phyloP scores from a whole-genome alignment of 2,329 filamentous ascomycete species.

The Neofusicoccum kwambonambiense region DNA sequence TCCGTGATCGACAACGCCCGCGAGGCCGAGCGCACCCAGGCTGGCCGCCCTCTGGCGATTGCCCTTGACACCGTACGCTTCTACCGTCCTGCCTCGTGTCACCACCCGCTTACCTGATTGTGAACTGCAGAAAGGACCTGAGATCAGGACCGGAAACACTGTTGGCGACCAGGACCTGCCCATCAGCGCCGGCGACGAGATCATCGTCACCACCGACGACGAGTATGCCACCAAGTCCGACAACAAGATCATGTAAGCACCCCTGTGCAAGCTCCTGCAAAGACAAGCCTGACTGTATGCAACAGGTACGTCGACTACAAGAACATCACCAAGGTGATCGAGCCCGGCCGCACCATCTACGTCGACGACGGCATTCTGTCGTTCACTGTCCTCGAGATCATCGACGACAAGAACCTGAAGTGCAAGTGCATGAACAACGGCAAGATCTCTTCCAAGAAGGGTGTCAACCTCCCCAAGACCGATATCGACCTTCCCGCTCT shows the following conservation, averaged over 20 bases:
- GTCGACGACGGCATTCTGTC: constrained; percentile 98
- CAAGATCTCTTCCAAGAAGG: constrained; percentile 98
- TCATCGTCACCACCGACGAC: constrained; percentile 98
- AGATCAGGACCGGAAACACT: constrained; percentile 82
- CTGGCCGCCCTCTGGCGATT: constrained; percentile 89
- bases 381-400: constrained; percentile 85
- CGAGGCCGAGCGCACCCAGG: constrained; percentile 73
- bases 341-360: constrained; percentile 88
- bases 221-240: constrained; percentile 81
- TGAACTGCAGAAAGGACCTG: constrained; percentile 67
- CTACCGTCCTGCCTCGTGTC: neutral
- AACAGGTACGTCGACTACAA: constrained; percentile 94
- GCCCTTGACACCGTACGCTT: constrained; percentile 72
- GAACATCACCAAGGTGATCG: constrained; percentile 99
- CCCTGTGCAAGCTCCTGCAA: neutral
- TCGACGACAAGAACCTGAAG: constrained; percentile 85
- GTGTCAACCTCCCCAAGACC: constrained; percentile 97
- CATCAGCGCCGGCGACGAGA: constrained; percentile 75
- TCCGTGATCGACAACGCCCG: constrained; percentile 96
- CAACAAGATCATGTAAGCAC: constrained; percentile 83
- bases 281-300: neutral
- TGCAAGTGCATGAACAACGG: constrained; percentile 93
- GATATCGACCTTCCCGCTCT: constrained; percentile 97
- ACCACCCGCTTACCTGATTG: neutral
- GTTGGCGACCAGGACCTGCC: constrained; percentile 70